Evolutionary conservation across 2,329 filamentous ascomycete species (phyloP), one percentile per base, ranked within the genome.

Genomic region (Alternaria burnsii): DNA sequence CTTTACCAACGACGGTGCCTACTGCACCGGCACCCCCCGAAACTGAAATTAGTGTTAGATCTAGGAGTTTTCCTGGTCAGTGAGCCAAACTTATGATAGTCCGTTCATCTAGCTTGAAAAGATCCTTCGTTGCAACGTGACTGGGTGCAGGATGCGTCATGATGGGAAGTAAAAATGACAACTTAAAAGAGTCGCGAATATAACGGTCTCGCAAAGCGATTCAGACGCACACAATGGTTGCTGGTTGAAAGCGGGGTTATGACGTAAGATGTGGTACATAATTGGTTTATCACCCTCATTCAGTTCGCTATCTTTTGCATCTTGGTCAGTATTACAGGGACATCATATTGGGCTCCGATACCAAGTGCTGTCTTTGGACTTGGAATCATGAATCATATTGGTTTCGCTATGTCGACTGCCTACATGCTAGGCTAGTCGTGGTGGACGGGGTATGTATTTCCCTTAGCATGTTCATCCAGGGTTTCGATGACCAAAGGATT

Each of bases 11-110:
- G 0, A 61, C 61, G 2, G 58, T 66, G 3, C 72, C 73, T 14
- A 75, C 67, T 16, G 69, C 71, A 16, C 73, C 71, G 6, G 67
- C 66, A 7, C 73, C 73, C 1, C 71, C 73, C n/a, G 72, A 72
- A 7, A 76, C 72, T 72, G 20, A 32, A 38, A 20, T 11, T 7
- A 30, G 1, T 8, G 16, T 65, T 9, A 66, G 58, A 10, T 22
- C 9, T 4, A 14, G 18, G n/a, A 11, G 16, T 5, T 8, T 41
- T 52, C 5, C 22, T 5, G 38, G n/a, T 11, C 22, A 6, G n/a
- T 26, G 24, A 48, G 46, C 10, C 58, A 40, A 41, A 71, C 72
- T 59, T 36, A 73, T 30, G 12, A 74, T 66, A 16, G 70, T 72
- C 28, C 65, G 63, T 14, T 59, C 60, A 53, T 73, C 63, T 7